Evolutionary conservation across 2,329 filamentous ascomycete species (phyloP).

Genomic region (Fonsecaea monophora): DNA sequence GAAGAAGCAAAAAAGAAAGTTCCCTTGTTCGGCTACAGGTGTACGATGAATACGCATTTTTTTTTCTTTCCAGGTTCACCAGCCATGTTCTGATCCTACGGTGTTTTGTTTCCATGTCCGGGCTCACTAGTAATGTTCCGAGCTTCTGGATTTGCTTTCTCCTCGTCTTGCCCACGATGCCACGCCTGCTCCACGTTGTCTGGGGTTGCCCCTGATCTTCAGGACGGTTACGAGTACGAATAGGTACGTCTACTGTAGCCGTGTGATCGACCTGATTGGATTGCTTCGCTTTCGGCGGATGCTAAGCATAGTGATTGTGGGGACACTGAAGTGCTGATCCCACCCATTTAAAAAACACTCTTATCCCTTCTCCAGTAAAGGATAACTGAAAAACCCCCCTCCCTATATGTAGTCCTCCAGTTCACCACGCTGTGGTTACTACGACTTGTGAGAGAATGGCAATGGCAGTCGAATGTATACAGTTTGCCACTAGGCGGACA

Average conservation of each 20-base stretch:
- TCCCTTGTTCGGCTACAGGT: background rate
- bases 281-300: background rate
- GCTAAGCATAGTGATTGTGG: background rate
- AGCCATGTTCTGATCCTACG: background rate
- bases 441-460: background rate
- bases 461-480: background rate
- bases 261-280: background rate
- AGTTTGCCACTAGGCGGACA: background rate
- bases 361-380: too few species aligned
- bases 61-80: background rate
- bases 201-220: background rate
- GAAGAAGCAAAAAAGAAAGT: too few species aligned
- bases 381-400: too few species aligned
- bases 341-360: too few species aligned
- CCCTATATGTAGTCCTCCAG: background rate
- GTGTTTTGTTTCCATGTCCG: too few species aligned
- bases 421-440: background rate
- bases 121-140: too few species aligned
- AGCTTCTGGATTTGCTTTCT: too few species aligned
- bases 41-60: background rate
- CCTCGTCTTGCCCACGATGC: too few species aligned
- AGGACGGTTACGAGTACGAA: background rate
- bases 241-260: background rate
- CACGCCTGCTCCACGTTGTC: background rate
- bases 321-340: too few species aligned